phyloP scores from a whole-genome alignment of 441 rosid genomes.

The Omphalea diandra region DNA sequence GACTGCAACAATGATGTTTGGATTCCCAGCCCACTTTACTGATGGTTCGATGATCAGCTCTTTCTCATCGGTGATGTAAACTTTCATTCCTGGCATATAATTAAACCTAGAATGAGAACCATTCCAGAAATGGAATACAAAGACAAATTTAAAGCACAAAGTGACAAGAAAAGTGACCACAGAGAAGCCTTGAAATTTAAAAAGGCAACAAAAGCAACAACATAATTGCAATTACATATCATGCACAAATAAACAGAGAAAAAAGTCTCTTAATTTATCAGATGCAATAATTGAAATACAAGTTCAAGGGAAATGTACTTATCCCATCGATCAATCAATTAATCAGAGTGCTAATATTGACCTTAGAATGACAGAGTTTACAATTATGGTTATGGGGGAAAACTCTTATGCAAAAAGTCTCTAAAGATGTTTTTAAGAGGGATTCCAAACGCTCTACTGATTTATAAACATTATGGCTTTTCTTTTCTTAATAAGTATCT shows the following conservation, averaged over 20 bases:
- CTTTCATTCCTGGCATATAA: conserved; percentile 76
- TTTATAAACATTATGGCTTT: background rate
- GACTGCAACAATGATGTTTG: conserved; percentile 64
- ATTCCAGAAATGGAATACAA: background rate
- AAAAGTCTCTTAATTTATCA: background rate
- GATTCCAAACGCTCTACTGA: background rate
- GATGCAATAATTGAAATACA: background rate
- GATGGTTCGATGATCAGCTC: conserved; percentile 91
- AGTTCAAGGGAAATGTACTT: background rate
- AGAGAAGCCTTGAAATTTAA: background rate
- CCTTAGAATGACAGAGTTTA: background rate
- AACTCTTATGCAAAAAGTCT: background rate
- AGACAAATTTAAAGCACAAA: background rate
- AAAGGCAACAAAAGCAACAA: conserved; percentile 1
- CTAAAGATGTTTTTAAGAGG: background rate
- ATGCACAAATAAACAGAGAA: background rate
- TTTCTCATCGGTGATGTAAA: conserved; percentile 84
- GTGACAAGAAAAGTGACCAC: background rate
- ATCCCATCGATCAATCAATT: background rate
- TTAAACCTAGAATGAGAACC: conserved; percentile 13
- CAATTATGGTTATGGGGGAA: background rate
- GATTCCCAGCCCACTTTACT: conserved; percentile 95
- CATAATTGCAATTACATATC: background rate
- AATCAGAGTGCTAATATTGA: background rate
- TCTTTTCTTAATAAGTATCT: background rate